Evolutionary conservation across 2,329 filamentous ascomycete species (phyloP).

Genomic region (Aspergillus luchuensis): DNA sequence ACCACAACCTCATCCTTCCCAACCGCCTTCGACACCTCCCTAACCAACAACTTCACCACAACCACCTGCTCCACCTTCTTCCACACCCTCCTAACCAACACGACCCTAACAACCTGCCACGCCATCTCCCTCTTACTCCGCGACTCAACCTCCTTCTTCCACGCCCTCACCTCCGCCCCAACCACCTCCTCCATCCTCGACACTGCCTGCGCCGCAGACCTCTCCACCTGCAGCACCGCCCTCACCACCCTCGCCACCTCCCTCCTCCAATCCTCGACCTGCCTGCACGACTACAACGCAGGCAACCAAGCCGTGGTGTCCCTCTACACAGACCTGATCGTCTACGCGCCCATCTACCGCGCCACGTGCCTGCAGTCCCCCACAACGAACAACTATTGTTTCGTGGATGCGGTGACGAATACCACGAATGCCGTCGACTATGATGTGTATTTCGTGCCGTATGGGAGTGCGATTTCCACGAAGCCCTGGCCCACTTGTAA

Average conservation of each 20-base stretch:
- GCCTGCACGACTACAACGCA: constrained; percentile 68
- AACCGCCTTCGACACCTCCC: constrained; percentile 66
- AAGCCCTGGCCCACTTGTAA: constrained; percentile 73
- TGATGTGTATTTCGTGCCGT: constrained; percentile 82
- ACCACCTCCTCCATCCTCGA: constrained; percentile 77
- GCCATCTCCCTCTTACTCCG: constrained; percentile 82
- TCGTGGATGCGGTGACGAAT: constrained; percentile 82
- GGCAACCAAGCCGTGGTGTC: constrained; percentile 71
- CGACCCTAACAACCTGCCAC: constrained; percentile 72
- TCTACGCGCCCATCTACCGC: constrained; percentile 76
- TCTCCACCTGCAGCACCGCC: constrained; percentile 64
- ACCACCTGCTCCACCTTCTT: constrained; percentile 60
- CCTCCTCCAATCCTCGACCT: constrained; percentile 65
- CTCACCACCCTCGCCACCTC: constrained; percentile 67
- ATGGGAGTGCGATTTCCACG: constrained; percentile 70
- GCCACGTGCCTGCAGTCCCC: constrained; percentile 77
- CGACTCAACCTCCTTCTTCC: constrained; percentile 84
- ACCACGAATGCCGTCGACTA: constrained; percentile 67
- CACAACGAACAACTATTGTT: constrained; percentile 69
- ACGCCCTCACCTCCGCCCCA: constrained; percentile 69
- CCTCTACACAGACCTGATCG: constrained; percentile 72
- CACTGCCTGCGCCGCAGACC: constrained; percentile 70
- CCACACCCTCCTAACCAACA: constrained; percentile 63
- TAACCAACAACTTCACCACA: constrained; percentile 64
- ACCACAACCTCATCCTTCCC: constrained; percentile 47